These are phyloP conservation scores for Lactarius hengduanensis DNA, from an alignment of 768 basidiomycete genomes.

Conservation along the genomic window DNA sequence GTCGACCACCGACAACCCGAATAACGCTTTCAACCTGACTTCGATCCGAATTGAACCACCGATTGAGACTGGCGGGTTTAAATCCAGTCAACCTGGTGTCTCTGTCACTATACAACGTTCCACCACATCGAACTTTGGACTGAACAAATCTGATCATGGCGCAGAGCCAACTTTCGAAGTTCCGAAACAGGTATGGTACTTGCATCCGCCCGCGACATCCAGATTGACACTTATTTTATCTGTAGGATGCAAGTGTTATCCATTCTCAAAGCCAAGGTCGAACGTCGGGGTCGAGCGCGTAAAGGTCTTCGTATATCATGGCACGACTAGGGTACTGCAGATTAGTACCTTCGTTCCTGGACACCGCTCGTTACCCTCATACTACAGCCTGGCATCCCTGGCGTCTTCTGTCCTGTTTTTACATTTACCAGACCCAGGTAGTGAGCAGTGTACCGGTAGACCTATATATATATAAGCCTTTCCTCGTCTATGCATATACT, in stretches of 20 bases:
- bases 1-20: background rate
- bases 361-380: background rate
- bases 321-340: background rate
- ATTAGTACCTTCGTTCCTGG: background rate
- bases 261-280: background rate
- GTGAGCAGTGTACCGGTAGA: background rate
- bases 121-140: background rate
- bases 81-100: background rate
- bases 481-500: slow-evolving; percentile 60
- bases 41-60: background rate
- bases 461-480: slow-evolving; percentile 69
- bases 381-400: background rate
- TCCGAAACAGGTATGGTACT: background rate
- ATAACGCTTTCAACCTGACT: background rate
- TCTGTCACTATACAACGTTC: background rate
- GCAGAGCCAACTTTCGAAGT: background rate
- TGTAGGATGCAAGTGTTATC: background rate
- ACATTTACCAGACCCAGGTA: background rate
- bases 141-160: background rate
- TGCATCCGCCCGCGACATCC: background rate
- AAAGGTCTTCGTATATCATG: background rate
- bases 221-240: background rate
- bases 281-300: background rate
- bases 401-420: background rate
- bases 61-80: background rate